Evolutionary conservation across 257 asterid genomes (phyloP).

Genomic region (Schizonepeta tenuifolia): DNA sequence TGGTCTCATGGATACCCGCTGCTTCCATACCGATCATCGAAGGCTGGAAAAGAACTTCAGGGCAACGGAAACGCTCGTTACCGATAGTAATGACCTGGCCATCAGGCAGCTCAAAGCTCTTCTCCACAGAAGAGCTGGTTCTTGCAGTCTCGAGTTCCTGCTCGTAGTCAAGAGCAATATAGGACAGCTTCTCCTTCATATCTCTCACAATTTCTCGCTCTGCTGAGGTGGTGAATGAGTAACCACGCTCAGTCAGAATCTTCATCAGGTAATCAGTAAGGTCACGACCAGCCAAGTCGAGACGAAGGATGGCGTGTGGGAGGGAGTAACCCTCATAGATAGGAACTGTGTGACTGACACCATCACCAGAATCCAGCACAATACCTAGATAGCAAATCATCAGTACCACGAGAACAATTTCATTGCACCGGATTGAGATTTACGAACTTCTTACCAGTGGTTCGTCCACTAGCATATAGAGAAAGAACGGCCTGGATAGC

Average conservation of each 20-base stretch:
- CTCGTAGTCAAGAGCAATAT: slow-evolving; percentile 38
- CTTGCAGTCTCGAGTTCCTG: slow-evolving; percentile 37
- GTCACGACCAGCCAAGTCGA: slow-evolving; percentile 41
- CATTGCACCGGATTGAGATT: neutral
- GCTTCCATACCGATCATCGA: slow-evolving; percentile 42
- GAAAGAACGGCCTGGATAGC: slow-evolving; percentile 57
- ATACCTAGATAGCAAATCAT: slow-evolving; percentile 15
- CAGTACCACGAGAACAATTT: neutral
- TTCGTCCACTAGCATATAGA: slow-evolving; percentile 57
- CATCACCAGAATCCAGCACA: slow-evolving; percentile 39
- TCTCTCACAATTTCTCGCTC: slow-evolving; percentile 37
- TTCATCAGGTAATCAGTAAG: slow-evolving; percentile 39
- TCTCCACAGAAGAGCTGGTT: slow-evolving; percentile 35
- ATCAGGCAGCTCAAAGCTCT: slow-evolving; percentile 37
- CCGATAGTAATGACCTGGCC: slow-evolving; percentile 37
- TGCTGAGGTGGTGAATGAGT: slow-evolving; percentile 42
- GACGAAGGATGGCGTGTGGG: slow-evolving; percentile 43
- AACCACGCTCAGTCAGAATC: slow-evolving; percentile 38
- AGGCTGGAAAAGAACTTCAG: slow-evolving; percentile 41
- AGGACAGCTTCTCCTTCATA: slow-evolving; percentile 35
- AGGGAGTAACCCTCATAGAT: slow-evolving; percentile 38
- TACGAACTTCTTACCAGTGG: slow-evolving; percentile 40
- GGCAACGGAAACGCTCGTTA: slow-evolving; percentile 38
- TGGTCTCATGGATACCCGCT: slow-evolving; percentile 40
- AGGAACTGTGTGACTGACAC: slow-evolving; percentile 37